Percentiles rank a stretch among this genome's conserved stretches.
Conservation (phyloP, 2,329 filamentous ascomycete species). For the Fusarium oligoseptatum region DNA sequence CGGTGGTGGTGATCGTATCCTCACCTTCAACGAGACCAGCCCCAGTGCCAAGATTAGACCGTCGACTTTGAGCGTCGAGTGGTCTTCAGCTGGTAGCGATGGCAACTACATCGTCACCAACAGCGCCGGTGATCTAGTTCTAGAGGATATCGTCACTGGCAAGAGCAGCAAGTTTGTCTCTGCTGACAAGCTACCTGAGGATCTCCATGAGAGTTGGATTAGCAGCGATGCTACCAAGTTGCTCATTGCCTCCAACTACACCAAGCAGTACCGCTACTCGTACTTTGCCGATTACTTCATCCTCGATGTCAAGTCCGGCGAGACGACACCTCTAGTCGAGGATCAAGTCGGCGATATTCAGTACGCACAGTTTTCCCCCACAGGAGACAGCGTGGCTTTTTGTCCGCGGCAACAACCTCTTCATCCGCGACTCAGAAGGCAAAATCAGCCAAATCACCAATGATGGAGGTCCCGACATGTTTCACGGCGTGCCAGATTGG, state of each 20-base stretch:
- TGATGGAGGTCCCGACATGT: slow-evolving; percentile 72
- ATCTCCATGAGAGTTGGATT: slow-evolving; percentile 71
- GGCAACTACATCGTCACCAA: slow-evolving; percentile 71
- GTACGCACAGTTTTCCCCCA: slow-evolving; percentile 73
- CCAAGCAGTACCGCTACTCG: slow-evolving; percentile 76
- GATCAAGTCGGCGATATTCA: slow-evolving; percentile 75
- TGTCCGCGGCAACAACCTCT: slow-evolving; percentile 76
- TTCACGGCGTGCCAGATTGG: slow-evolving; percentile 79
- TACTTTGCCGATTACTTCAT: slow-evolving; percentile 77
- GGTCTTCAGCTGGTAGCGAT: slow-evolving; percentile 71
- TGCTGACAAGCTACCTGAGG: slow-evolving; percentile 68
- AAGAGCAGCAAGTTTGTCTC: slow-evolving; percentile 69
- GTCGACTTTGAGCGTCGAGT: slow-evolving; percentile 63
- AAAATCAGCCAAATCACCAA: slow-evolving; percentile 68
- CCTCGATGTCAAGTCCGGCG: slow-evolving; percentile 70
- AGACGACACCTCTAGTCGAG: slow-evolving; percentile 66
- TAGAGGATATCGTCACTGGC: slow-evolving; percentile 72
- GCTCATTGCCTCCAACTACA: slow-evolving; percentile 74
- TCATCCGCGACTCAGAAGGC: slow-evolving; percentile 61
- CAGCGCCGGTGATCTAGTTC: slow-evolving; percentile 65
- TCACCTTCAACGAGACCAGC: slow-evolving; percentile 73
- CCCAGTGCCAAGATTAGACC: slow-evolving; percentile 60
- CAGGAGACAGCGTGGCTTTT: slow-evolving; percentile 74
- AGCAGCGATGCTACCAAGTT: slow-evolving; percentile 70
- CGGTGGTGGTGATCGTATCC: slow-evolving; percentile 67